A percentile compares a stretch with the other conserved stretches of the same genome.
phyloP scores from a whole-genome alignment of 371 early-diverging fungal genomes.

The Thermomucor indicae-seudaticae region DNA sequence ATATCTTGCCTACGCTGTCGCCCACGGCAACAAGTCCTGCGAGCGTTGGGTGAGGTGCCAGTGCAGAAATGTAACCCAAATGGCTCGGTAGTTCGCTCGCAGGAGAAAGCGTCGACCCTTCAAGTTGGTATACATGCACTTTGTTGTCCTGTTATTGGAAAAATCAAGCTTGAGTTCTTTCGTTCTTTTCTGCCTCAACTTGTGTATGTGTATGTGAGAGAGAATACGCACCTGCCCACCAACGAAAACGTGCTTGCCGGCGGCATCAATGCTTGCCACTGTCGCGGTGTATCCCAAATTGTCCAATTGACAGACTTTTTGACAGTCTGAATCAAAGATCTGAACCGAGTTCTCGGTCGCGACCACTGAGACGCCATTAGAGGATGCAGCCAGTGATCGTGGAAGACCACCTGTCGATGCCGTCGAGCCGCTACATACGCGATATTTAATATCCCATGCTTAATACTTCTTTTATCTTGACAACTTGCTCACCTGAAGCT shows the following conservation, averaged over 20 bases:
- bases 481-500: slow-evolving; percentile 18
- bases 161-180: not conserved
- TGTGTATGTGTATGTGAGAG: not conserved
- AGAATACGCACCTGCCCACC: slow-evolving; percentile 57
- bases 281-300: slow-evolving; percentile 47
- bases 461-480: not conserved
- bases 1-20: slow-evolving; percentile 78
- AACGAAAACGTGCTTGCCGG: slow-evolving; percentile 56
- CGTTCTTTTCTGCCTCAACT: not conserved
- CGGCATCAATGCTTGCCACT: slow-evolving; percentile 53
- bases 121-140: slow-evolving; percentile 36
- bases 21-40: slow-evolving; percentile 77
- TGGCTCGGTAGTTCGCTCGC: slow-evolving; percentile 42
- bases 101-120: slow-evolving; percentile 7
- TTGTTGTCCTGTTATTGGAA: slow-evolving; percentile 42
- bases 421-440: slow-evolving; percentile 13
- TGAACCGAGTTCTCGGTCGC: slow-evolving; percentile 45
- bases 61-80: slow-evolving; percentile 67
- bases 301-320: slow-evolving; percentile 22
- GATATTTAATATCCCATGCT: not conserved
- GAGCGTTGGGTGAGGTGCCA: slow-evolving; percentile 75
- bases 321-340: slow-evolving; percentile 30
- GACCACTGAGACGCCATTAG: slow-evolving; percentile 42
- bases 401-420: slow-evolving; percentile 52
- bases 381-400: slow-evolving; percentile 40